Conservation (phyloP, 1,139 yeast genomes). For the Geotrichum australiense region DNA sequence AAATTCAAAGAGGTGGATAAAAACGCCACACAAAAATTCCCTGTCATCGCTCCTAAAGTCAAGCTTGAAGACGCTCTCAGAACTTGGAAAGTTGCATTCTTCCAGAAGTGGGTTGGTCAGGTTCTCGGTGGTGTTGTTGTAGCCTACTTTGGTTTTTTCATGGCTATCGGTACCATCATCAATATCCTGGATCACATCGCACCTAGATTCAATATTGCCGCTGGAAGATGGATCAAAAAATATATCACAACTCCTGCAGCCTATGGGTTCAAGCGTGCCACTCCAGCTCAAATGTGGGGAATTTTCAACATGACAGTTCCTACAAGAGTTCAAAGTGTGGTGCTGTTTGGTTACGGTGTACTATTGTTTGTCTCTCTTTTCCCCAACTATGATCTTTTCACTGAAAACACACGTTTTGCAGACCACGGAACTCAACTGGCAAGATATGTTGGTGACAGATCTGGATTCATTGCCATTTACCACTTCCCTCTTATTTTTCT, state of each 20-base stretch:
- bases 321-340: constrained; percentile 22
- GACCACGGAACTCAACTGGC: too few relatives aligned
- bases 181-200: constrained; percentile 18
- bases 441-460: constrained; percentile 44
- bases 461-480: constrained; percentile 51
- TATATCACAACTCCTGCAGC: constrained; percentile 15
- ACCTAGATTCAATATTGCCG: constrained; percentile 10
- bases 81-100: too few relatives aligned
- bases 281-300: constrained; percentile 23
- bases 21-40: too few relatives aligned
- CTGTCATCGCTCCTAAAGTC: too few relatives aligned
- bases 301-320: constrained; percentile 21
- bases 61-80: too few relatives aligned
- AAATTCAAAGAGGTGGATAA: too few relatives aligned
- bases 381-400: constrained; percentile 11
- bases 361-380: constrained; percentile 19
- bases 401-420: constrained; percentile 8
- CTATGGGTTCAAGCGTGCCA: constrained; percentile 12
- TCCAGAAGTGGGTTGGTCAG: constrained; percentile 1
- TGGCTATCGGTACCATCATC: constrained; percentile 20
- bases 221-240: constrained; percentile 1
- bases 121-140: constrained; percentile 24
- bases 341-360: constrained; percentile 21
- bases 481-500: constrained; percentile 49
- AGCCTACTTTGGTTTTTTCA: constrained; percentile 25